phyloP scores from a whole-genome alignment of 352 stramenopile species.

The Globisporangium canariense region DNA sequence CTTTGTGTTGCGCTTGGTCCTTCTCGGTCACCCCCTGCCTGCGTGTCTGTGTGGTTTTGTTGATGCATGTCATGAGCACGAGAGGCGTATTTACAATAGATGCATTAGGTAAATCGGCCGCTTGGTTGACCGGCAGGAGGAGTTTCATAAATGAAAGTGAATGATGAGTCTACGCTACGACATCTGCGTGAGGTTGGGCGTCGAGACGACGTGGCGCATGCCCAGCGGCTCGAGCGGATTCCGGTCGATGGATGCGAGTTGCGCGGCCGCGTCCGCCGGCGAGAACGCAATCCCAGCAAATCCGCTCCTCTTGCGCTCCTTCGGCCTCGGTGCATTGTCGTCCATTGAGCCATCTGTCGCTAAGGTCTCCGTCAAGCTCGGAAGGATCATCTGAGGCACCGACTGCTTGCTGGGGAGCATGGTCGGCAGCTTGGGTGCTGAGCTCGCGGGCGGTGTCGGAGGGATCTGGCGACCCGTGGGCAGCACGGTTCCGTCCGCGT shows the following conservation, averaged over 20 bases:
- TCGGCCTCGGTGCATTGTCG: background rate
- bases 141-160: conserved; percentile 8
- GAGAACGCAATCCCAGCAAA: conserved; percentile 9
- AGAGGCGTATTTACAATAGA: background rate
- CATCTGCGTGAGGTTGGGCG: conserved; percentile 46
- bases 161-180: conserved; percentile 9
- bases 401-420: conserved; percentile 16
- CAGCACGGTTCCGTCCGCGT: conserved; percentile 6
- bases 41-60: background rate
- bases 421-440: conserved; percentile 11
- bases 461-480: conserved; percentile 22
- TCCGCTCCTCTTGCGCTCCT: conserved; percentile 1
- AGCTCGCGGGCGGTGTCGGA: conserved; percentile 25
- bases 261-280: conserved; percentile 21
- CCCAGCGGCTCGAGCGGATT: conserved; percentile 22
- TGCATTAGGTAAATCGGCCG: background rate
- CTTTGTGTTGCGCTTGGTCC: conserved; percentile 5
- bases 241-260: conserved; percentile 25
- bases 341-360: background rate
- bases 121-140: background rate
- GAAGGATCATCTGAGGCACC: conserved; percentile 13
- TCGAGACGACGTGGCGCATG: conserved; percentile 64
- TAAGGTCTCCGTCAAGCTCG: background rate
- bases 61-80: background rate
- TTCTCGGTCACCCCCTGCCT: background rate